Evolutionary conservation across 495 filamentous ascomycete species (phyloP), one percentile per base, ranked within the genome.

Genomic region (Hypomontagnella monticulosa): DNA sequence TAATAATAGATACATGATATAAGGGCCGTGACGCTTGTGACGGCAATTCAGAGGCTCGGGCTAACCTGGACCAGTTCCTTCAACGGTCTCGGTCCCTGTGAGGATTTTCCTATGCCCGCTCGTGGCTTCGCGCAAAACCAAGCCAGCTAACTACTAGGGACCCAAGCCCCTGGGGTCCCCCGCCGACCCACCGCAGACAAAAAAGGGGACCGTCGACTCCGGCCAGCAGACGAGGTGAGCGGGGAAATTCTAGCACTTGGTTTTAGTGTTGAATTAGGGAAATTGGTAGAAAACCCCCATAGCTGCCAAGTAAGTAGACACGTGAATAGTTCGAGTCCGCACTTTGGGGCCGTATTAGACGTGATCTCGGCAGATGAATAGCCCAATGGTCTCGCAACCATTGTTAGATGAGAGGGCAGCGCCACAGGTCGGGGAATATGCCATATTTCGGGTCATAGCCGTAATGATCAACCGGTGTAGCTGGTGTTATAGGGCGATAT

Each of bases 351-450:
- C 36, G 55, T 63, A 61, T 57, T 60, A 55, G 60, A 63, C 18
- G 55, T 63, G 59, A 58, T 69, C 60, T 69, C 66, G 66, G 66
- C 66, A 69, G 66, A 69, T 69, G 66, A 34, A 60, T 46, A 69
- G 66, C 42, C 66, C 66, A 69, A 69, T 69, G 60, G 32, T 52
- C 27, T 60, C 32, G 66, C 43, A 60, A 55, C 9, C 52, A 56
- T 60, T 56, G 60, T 69, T 55, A 63, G 59, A 60, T 60, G 56
- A 47, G 20, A 63, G 19, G 30, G 38, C 59, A 38, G 56, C 50
- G 16, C 33, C 65, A 37, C 49, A 15, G 38, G 5, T 59, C 66
- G 66, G 66, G 50, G 66, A 56, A 69, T 63, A 69, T 56, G 33
- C 16, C 51, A 69, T 54, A 36, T 69, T 63, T 69, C 66, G 66